Evolutionary conservation across 257 asterid genomes (phyloP).

Genomic region (Buddleja alternifolia): DNA sequence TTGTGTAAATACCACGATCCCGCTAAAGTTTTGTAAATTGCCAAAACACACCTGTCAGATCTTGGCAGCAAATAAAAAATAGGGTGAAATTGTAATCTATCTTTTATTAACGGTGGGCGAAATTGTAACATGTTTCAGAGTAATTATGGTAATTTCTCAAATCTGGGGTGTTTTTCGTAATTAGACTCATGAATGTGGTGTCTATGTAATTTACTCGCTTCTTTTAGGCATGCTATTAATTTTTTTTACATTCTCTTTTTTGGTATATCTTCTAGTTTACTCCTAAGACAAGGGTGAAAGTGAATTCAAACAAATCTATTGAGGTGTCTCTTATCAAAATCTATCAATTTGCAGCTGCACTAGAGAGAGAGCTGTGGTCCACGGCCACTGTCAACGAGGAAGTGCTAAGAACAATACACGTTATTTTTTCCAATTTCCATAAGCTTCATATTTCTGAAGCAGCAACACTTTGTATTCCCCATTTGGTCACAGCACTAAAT

Average conservation of each 20-base stretch:
- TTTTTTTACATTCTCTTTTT: neutral
- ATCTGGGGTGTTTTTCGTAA: neutral
- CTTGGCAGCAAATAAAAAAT: too few relatives aligned
- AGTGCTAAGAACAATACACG: constrained; percentile 69
- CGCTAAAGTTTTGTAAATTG: too few relatives aligned
- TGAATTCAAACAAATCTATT: constrained; percentile 8
- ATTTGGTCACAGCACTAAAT: constrained; percentile 68
- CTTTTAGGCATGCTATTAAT: neutral
- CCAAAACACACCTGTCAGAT: too few relatives aligned
- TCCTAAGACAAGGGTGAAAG: neutral
- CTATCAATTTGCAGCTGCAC: constrained; percentile 64
- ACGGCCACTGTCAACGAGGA: constrained; percentile 66
- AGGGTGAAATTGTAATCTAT: too few relatives aligned
- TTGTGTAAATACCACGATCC: too few relatives aligned
- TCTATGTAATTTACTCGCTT: neutral
- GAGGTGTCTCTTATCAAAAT: constrained; percentile 19
- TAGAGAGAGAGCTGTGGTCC: constrained; percentile 75
- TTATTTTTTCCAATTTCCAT: constrained; percentile 70
- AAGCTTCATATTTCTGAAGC: constrained; percentile 83
- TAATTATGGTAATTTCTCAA: too few relatives aligned
- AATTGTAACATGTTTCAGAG: too few relatives aligned
- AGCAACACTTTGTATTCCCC: constrained; percentile 72
- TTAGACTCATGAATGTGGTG: too few relatives aligned
- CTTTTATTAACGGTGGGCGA: too few relatives aligned
- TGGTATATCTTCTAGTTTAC: constrained; percentile 9